Percentiles rank a stretch among this genome's conserved stretches.
Conservation (phyloP, 345 rosid genomes). For the Arabis hirsuta region DNA sequence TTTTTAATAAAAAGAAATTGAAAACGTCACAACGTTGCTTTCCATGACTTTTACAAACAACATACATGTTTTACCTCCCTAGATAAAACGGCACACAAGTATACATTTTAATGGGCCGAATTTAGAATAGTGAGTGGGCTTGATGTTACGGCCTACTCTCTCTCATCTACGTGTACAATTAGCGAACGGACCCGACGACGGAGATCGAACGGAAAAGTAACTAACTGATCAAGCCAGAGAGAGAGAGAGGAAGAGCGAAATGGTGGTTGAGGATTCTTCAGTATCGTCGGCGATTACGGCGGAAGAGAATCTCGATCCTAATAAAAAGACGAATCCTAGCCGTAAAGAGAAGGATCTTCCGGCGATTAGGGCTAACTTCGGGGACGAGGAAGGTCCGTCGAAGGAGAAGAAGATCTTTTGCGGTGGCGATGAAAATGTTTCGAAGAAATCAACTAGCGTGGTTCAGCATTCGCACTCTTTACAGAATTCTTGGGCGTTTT, state of each 20-base stretch:
- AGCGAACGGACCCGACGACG: slow-evolving; percentile 3
- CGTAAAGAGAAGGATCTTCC: slow-evolving; percentile 23
- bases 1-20: too few relatives aligned
- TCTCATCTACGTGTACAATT: slow-evolving; percentile 14
- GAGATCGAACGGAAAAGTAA: slow-evolving; percentile 30
- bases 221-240: slow-evolving; percentile 6
- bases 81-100: too few relatives aligned
- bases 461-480: slow-evolving; percentile 52
- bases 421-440: neutral
- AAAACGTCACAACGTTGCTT: too few relatives aligned
- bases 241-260: neutral
- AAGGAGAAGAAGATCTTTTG: slow-evolving; percentile 59
- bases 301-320: slow-evolving; percentile 39
- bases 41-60: too few relatives aligned
- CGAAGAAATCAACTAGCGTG: slow-evolving; percentile 39
- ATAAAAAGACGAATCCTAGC: slow-evolving; percentile 20
- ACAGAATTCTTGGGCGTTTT: slow-evolving; percentile 86
- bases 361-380: slow-evolving; percentile 29
- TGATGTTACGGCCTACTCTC: neutral
- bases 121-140: too few relatives aligned
- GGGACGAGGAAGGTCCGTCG: slow-evolving; percentile 43
- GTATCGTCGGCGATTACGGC: slow-evolving; percentile 20
- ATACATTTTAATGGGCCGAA: too few relatives aligned
- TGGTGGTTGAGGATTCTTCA: slow-evolving; percentile 29
- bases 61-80: too few relatives aligned